phyloP scores from a whole-genome alignment of 345 rosid species.

The Arabis hirsuta region DNA sequence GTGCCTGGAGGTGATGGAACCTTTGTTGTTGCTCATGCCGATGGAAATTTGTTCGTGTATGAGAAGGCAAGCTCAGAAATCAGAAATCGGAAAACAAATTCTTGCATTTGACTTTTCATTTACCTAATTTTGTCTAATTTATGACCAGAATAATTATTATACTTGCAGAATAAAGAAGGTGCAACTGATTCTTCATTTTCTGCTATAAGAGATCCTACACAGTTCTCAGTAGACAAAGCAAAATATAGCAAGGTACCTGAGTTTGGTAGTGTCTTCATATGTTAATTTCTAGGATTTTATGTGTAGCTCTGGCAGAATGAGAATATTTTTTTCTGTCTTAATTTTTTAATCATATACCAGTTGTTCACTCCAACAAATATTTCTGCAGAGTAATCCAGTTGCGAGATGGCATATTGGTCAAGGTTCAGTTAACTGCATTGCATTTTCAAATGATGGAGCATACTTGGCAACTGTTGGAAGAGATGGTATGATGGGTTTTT shows the following conservation, averaged over 20 bases:
- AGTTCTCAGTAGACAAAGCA: conserved; percentile 90
- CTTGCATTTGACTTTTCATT: conserved; percentile 16
- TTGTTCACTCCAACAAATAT: conserved; percentile 41
- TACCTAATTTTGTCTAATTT: conserved; percentile 16
- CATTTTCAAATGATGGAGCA: conserved; percentile 84
- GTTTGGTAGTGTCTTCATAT: not conserved
- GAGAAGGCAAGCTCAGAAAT: conserved; percentile 81
- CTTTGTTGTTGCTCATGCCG: conserved; percentile 95
- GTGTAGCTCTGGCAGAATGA: not conserved
- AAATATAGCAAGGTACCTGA: conserved; percentile 86
- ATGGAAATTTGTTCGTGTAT: conserved; percentile 91
- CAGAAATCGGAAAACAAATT: not conserved
- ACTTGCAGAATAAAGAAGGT: conserved; percentile 78
- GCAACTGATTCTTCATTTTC: conserved; percentile 96
- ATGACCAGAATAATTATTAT: conserved; percentile 14
- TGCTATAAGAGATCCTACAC: conserved; percentile 81
- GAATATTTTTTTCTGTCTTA: conserved; percentile 19
- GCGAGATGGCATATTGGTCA: conserved; percentile 99
- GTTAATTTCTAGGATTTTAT: not conserved
- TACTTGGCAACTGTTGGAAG: conserved; percentile 95
- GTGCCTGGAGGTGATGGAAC: conserved; percentile 96
- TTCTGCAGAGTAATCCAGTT: conserved; percentile 90
- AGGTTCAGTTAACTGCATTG: conserved; percentile 86
- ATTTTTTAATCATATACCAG: not conserved
- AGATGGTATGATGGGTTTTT: conserved; percentile 63